Evolutionary conservation across 2,329 filamentous ascomycete genomes (phyloP).

Genomic region (Aspergillus aculeatinus): DNA sequence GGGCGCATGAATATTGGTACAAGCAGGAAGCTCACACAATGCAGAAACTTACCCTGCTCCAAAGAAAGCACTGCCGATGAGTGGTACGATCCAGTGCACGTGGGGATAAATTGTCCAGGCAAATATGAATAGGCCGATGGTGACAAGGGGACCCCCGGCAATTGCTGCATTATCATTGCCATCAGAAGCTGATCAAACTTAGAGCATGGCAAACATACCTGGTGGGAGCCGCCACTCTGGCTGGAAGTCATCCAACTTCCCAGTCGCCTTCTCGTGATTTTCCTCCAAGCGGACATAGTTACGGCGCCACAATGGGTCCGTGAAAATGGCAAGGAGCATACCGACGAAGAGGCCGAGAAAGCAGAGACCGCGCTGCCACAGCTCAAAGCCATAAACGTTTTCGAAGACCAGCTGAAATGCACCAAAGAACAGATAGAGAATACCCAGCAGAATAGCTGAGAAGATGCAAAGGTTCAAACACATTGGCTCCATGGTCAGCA

Average conservation of each 20-base stretch:
- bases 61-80: constrained; percentile 71
- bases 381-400: constrained; percentile 70
- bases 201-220: constrained; percentile 39
- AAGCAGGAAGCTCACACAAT: not conserved
- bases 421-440: constrained; percentile 88
- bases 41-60: constrained; percentile 61
- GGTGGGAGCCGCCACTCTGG: constrained; percentile 84
- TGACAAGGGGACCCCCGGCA: constrained; percentile 72
- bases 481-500: constrained; percentile 82
- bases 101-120: constrained; percentile 75
- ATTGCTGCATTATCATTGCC: constrained; percentile 49
- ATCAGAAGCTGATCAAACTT: constrained; percentile 3
- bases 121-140: constrained; percentile 82
- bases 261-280: constrained; percentile 36
- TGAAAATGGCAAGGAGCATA: constrained; percentile 47
- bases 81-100: constrained; percentile 74
- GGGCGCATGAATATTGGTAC: not conserved
- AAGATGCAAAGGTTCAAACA: constrained; percentile 77
- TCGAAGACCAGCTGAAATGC: constrained; percentile 80
- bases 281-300: constrained; percentile 45
- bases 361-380: constrained; percentile 76
- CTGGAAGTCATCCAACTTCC: constrained; percentile 57
- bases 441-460: constrained; percentile 79
- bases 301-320: constrained; percentile 48
- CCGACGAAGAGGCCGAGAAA: constrained; percentile 62